These are phyloP conservation scores for Ceratocystis alfenasii DNA, from an alignment of 2,329 filamentous ascomycete genomes.

Conservation along the genomic window DNA sequence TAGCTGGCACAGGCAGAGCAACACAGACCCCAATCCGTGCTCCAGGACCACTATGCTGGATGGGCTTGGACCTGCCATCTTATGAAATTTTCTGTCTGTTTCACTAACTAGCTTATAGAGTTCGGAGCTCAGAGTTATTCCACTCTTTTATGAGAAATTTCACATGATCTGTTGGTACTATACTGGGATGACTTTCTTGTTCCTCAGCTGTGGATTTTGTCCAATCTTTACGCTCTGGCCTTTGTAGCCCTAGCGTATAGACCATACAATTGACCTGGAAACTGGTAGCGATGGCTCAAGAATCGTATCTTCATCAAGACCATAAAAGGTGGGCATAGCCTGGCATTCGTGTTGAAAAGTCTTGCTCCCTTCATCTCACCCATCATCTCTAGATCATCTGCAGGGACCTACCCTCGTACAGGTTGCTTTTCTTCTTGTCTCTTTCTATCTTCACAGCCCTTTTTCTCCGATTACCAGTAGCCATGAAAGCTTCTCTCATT, in stretches of 20 bases:
- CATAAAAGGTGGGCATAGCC: neutral
- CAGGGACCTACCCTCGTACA: neutral
- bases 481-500: conserved; percentile 1
- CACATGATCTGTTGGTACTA: neutral
- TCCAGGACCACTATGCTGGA: neutral
- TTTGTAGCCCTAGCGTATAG: neutral
- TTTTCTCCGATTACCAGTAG: neutral
- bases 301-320: neutral
- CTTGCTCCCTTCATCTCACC: neutral
- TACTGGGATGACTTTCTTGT: neutral
- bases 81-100: neutral
- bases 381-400: neutral
- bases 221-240: neutral
- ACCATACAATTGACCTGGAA: neutral
- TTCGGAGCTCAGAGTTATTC: neutral
- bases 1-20: neutral
- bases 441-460: neutral
- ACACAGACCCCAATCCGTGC: neutral
- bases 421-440: neutral
- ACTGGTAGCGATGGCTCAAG: neutral
- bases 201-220: neutral
- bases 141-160: no score
- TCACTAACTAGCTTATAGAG: neutral
- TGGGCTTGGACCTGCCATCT: neutral
- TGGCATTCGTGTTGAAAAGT: neutral